Base-by-base conservation (phyloP, 176 grass and related monocot species). In the Puya raimondii region DNA sequence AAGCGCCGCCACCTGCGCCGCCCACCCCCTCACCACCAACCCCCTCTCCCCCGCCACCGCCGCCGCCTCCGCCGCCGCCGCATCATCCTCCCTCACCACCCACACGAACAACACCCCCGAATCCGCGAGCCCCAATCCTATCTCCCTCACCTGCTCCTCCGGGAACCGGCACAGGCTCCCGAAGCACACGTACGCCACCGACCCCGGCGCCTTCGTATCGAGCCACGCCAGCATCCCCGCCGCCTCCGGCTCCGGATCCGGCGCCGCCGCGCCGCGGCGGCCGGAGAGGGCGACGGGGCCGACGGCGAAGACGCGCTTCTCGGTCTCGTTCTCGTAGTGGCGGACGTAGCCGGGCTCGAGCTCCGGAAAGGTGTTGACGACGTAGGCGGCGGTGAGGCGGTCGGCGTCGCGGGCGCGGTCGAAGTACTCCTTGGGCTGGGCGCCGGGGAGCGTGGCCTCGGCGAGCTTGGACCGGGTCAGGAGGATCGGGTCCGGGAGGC, bases 181-280 rank as follows among this genome's bases (percentile, higher is more conserved):
- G 23, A 94, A 89, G 68, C 81, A 94, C 48, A 94, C 86, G 58
- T 89, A 94, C 65, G 87, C 77, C 64, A 94, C 91, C 17, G 86
- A 89, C 23, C 75, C 54, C 8, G 75, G 47, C 3, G 74, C 71
- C 59, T 76, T 86, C 8, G 66, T 22, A 65, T 86, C 86, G 33
- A 94, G 72, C 91, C 91, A 94, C 4, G 0, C 1, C 14, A 90
- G n/a, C 18, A 81, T 51, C 21, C 72, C 70, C 58, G 72, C 74
- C 9, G 80, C 81, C 56, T 86, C 74, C 85, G 80, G n/a, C 82
- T 79, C 77, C n/a, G n/a, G n/a, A n/a, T 89, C 80, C n/a, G 57
- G 2, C 9, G 64, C 15, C 23, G 83, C 83, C 3, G 79, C 74
- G 53, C 79, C 76, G 49, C 78, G 70, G n/a, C 56, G 12, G 70